A percentile compares a stretch with the other conserved stretches of the same genome.
Conservation (phyloP, 2,329 filamentous ascomycete genomes). For the Alternaria tenuissima region DNA sequence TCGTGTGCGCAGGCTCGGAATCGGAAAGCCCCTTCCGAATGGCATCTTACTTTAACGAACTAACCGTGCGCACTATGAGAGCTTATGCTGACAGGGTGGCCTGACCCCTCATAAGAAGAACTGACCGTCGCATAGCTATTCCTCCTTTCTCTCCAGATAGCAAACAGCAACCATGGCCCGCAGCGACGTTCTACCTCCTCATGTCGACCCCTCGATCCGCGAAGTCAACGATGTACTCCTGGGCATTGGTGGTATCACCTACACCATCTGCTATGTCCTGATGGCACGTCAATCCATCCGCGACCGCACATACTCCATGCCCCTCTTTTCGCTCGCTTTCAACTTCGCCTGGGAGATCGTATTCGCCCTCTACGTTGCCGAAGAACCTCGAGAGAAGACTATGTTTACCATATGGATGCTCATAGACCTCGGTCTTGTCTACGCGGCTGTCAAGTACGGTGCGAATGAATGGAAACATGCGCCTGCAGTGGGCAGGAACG, state of each 20-base stretch:
- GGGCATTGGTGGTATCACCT: slow-evolving; percentile 23
- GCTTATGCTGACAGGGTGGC: background rate
- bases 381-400: slow-evolving; percentile 54
- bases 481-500: slow-evolving; percentile 54
- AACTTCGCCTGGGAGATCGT: slow-evolving; percentile 64
- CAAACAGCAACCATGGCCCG: background rate
- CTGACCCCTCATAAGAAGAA: background rate
- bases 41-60: background rate
- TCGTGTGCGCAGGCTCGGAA: background rate
- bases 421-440: slow-evolving; percentile 60
- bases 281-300: slow-evolving; percentile 57
- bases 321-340: slow-evolving; percentile 58
- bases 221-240: slow-evolving; percentile 23
- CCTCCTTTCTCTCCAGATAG: background rate
- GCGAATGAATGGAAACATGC: slow-evolving; percentile 55
- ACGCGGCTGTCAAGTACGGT: slow-evolving; percentile 57
- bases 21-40: background rate
- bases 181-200: slow-evolving; percentile 22
- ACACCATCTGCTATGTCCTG: slow-evolving; percentile 54
- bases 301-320: slow-evolving; percentile 61
- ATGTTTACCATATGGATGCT: slow-evolving; percentile 61
- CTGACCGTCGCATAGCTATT: background rate
- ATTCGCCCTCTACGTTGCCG: slow-evolving; percentile 59
- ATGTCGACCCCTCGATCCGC: slow-evolving; percentile 24
- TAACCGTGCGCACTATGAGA: background rate